These are phyloP conservation scores for Hyphodiscus hymeniophilus DNA, from an alignment of 495 filamentous ascomycete genomes.

Conservation along the genomic window DNA sequence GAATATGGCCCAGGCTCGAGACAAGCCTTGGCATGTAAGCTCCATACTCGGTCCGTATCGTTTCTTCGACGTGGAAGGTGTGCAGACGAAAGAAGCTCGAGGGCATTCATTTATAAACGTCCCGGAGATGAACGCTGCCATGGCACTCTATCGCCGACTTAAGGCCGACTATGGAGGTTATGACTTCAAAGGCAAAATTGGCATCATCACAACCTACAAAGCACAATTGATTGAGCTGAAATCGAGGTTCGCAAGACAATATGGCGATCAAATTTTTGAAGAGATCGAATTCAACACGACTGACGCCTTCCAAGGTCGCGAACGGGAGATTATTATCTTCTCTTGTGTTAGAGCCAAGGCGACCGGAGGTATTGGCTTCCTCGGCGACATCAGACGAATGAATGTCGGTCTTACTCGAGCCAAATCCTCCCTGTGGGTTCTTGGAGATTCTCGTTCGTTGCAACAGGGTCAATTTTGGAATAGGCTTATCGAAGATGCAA, in stretches of 20 bases:
- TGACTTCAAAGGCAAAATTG: slow-evolving; percentile 76
- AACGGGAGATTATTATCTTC: slow-evolving; percentile 97
- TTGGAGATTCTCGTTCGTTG: slow-evolving; percentile 82
- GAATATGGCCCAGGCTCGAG: slow-evolving; percentile 67
- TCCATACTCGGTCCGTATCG: slow-evolving; percentile 79
- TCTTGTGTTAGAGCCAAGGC: slow-evolving; percentile 89
- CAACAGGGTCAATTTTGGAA: slow-evolving; percentile 86
- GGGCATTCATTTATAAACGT: slow-evolving; percentile 87
- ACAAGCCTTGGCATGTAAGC: slow-evolving; percentile 77
- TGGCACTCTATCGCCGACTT: slow-evolving; percentile 74
- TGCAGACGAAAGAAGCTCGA: slow-evolving; percentile 65
- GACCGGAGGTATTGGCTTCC: slow-evolving; percentile 90
- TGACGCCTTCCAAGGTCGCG: slow-evolving; percentile 93
- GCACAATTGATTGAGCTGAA: slow-evolving; percentile 79
- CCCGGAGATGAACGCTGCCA: slow-evolving; percentile 75
- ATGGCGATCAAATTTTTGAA: slow-evolving; percentile 66
- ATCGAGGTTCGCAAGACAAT: slow-evolving; percentile 56
- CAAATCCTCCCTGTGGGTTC: slow-evolving; percentile 89
- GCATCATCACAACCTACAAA: slow-evolving; percentile 96
- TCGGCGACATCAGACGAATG: slow-evolving; percentile 97
- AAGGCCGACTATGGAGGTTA: slow-evolving; percentile 57
- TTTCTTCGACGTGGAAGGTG: slow-evolving; percentile 94
- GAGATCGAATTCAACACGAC: slow-evolving; percentile 95
- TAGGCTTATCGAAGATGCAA: slow-evolving; percentile 73
- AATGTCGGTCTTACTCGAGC: slow-evolving; percentile 96